Conservation (phyloP, 352 stramenopile genomes). For the Thraustochytrium sp. region DNA sequence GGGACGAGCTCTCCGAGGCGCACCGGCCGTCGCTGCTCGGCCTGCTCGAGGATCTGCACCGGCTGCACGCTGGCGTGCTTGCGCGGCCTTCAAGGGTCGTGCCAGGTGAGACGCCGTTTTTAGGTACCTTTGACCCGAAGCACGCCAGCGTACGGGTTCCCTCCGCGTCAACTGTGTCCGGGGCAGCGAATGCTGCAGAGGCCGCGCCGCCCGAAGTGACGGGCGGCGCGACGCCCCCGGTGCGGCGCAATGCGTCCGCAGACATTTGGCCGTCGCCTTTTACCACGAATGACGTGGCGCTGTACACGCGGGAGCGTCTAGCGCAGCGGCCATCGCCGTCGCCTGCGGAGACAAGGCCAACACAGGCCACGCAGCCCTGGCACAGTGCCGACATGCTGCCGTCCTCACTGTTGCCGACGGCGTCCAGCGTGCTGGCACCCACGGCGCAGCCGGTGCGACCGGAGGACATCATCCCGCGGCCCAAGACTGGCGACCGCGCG, state of each 20-base stretch:
- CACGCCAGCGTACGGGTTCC: background rate
- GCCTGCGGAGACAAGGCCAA: no score
- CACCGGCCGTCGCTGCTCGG: background rate
- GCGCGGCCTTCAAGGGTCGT: background rate
- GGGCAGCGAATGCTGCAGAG: no score
- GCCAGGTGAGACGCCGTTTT: background rate
- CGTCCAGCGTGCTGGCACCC: no score
- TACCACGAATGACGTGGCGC: background rate
- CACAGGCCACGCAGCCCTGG: no score
- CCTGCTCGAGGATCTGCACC: background rate
- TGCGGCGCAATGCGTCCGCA: background rate
- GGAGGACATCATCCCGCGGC: background rate
- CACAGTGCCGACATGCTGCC: no score
- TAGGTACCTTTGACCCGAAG: background rate
- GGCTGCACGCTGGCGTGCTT: background rate
- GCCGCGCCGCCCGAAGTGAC: no score
- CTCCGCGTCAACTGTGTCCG: no score
- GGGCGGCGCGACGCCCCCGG: background rate
- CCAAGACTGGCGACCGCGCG: background rate
- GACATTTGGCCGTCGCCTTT: constrained; percentile 35
- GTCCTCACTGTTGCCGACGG: no score
- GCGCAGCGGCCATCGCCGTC: background rate
- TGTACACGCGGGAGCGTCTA: background rate
- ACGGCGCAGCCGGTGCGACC: no score
- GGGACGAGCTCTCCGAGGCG: background rate